A percentile compares a stretch with the other conserved stretches of the same genome.
phyloP scores from a whole-genome alignment of 1,284 basidiomycete genomes.

The Afroboletus lepidellus region DNA sequence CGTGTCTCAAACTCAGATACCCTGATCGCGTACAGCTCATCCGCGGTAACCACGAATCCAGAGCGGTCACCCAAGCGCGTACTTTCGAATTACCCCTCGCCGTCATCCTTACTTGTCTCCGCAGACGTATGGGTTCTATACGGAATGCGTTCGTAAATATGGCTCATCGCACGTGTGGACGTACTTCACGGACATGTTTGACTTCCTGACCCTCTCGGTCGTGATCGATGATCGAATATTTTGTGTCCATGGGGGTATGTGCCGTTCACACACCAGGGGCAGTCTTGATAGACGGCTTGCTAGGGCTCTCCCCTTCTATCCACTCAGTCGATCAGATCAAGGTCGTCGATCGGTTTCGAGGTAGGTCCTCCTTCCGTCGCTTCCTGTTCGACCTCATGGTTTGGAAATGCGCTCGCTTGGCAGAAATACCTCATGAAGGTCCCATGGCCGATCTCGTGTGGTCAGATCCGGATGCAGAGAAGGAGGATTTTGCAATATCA shows the following conservation, averaged over 20 bases:
- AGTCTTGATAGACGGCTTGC: conserved; percentile 3
- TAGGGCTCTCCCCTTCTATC: conserved; percentile 93
- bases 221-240: conserved; percentile 99
- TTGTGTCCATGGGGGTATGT: conserved; percentile 92
- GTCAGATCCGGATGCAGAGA: conserved; percentile 99
- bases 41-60: conserved; percentile 96
- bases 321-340: conserved; percentile 99
- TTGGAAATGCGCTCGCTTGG: conserved; percentile 11
- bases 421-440: conserved; percentile 98
- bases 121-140: conserved; percentile 99
- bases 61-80: conserved; percentile 94
- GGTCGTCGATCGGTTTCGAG: conserved; percentile 97
- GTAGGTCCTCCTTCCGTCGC: conserved; percentile 33
- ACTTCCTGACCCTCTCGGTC: conserved; percentile 95
- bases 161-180: conserved; percentile 97
- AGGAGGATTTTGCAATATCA: conserved; percentile 98
- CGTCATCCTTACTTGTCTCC: conserved; percentile 18
- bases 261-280: neutral
- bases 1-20: conserved; percentile 95
- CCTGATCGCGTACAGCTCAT: conserved; percentile 97
- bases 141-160: conserved; percentile 97
- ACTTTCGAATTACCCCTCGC: conserved; percentile 17
- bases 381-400: conserved; percentile 23
- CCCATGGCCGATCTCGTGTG: conserved; percentile 99
- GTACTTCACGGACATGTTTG: conserved; percentile 99